These are phyloP conservation scores for Acer yangbiense DNA, from an alignment of 345 rosid species.

Conservation along the genomic window DNA sequence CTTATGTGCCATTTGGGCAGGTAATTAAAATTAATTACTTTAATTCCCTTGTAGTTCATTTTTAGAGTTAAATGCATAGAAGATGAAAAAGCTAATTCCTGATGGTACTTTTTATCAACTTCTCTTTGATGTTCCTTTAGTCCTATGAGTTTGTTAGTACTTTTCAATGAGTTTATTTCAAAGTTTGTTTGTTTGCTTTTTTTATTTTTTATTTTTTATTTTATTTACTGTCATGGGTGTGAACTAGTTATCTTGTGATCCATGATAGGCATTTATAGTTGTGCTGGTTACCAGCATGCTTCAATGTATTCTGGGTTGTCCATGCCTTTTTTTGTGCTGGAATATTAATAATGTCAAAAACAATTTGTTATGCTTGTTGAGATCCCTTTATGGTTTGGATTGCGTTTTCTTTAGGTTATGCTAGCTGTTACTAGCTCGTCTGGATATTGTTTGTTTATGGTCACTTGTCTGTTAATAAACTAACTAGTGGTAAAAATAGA, in stretches of 20 bases:
- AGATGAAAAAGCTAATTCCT: neutral
- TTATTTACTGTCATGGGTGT: neutral
- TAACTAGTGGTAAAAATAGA: neutral
- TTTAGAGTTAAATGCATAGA: slow-evolving; percentile 3
- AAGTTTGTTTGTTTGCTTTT: neutral
- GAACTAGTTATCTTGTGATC: neutral
- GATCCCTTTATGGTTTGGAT: neutral
- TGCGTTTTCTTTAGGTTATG: neutral
- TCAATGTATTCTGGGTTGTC: neutral
- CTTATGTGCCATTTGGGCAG: slow-evolving; percentile 97
- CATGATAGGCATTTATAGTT: neutral
- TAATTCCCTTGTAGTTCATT: slow-evolving; percentile 8
- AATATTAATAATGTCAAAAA: neutral
- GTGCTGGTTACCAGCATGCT: neutral
- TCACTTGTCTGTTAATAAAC: neutral
- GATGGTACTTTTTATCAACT: neutral
- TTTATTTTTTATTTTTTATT: no score
- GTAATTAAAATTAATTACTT: slow-evolving; percentile 35
- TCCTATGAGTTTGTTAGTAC: neutral
- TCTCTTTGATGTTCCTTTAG: slow-evolving; percentile 2
- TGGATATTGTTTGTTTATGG: neutral
- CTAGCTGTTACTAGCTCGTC: neutral
- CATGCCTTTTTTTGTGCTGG: neutral
- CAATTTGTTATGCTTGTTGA: neutral
- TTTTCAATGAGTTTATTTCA: neutral